A percentile compares a stretch with the other conserved stretches of the same genome.
phyloP scores from a whole-genome alignment of 2,329 filamentous ascomycete genomes.

The Trematosphaeria pertusa region DNA sequence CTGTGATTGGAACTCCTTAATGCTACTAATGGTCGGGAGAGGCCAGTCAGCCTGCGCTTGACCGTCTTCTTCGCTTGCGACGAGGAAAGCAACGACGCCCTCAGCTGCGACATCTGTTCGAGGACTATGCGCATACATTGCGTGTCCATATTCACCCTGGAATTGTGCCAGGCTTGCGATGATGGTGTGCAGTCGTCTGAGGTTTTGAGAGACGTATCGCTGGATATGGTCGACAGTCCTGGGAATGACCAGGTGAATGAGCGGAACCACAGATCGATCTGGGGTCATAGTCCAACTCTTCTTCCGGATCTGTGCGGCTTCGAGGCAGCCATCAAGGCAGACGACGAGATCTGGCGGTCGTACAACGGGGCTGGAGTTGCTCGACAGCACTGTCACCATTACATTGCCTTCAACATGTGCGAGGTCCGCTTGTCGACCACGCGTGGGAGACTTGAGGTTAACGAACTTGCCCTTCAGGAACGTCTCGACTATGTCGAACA shows the following conservation, averaged over 20 bases:
- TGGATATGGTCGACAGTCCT: conserved; percentile 54
- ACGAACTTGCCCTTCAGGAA: conserved; percentile 31
- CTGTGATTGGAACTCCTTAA: conserved; percentile 42
- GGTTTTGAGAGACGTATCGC: conserved; percentile 39
- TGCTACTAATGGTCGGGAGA: conserved; percentile 38
- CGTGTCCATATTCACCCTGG: conserved; percentile 36
- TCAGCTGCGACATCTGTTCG: conserved; percentile 32
- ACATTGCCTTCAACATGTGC: conserved; percentile 21
- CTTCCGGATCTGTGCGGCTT: conserved; percentile 30
- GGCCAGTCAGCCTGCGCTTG: conserved; percentile 33
- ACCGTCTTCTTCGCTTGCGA: too few relatives aligned
- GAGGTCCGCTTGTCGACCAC: conserved; percentile 15
- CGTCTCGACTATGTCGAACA: conserved; percentile 36
- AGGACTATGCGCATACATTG: too few relatives aligned
- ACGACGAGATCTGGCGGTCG: conserved; percentile 48
- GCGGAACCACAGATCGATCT: conserved; percentile 25
- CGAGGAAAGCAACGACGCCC: conserved; percentile 29
- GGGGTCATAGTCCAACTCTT: conserved; percentile 32
- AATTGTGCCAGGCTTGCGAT: conserved; percentile 46
- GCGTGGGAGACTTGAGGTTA: conserved; percentile 34
- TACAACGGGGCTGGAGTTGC: conserved; percentile 24
- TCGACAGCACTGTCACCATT: conserved; percentile 46
- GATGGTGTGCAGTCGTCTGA: conserved; percentile 43
- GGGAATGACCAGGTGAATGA: conserved; percentile 51
- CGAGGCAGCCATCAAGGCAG: conserved; percentile 47